Base-by-base conservation (phyloP, 1,284 basidiomycete species). In the Volvariella volvacea region DNA sequence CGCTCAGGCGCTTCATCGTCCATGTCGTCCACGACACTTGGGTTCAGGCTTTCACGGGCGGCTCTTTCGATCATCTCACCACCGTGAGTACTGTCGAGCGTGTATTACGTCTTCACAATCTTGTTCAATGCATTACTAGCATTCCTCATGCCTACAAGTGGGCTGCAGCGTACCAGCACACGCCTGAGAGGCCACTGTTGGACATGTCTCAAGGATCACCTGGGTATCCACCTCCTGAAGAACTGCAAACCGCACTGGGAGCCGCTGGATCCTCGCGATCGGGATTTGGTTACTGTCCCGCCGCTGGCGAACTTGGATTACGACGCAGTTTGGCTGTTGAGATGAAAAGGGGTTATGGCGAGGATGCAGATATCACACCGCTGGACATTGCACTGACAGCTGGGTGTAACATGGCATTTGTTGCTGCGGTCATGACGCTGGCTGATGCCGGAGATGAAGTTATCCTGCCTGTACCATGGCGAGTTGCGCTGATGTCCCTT, bases 181-280 rank as follows among this genome's bases (percentile, higher is more conserved):
- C 70, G 0, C 59, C 59, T 9, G 59, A 49, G 15, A 66, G 62
- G 1, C 81, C 80, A 0, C 63, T 90, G 0, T 69, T 91, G 4
- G 83, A 89, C 57, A 81, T 92, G 67, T 82, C 84, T 0, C 88
- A 90, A 60, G 85, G 85, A 20, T 80, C 83, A 0, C 89, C 88
- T 0, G 81, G 83, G 2, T 67, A 66, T 1, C 76, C 80, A 0
- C 88, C 89, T 0, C 76, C 81, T 1, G 52, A 63, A 1, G 38
- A 54, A 0, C 66, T 92, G 9, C 71, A 81, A 25, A 57, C 69
- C 0, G 73, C 76, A 0, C 61, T 91, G 1, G 70, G 66, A 0
- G 54, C 57, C 3, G 67, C 71, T 0, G 66, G 79, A 0, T 63
- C 68, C 0, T 71, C 73, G 33, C 71, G 71, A 0, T 56, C 43